Percentiles rank a stretch among this genome's conserved stretches.
These are phyloP conservation scores for Kluyveromyces starmeri DNA, from an alignment of 805 yeast genomes.

Conservation along the genomic window DNA sequence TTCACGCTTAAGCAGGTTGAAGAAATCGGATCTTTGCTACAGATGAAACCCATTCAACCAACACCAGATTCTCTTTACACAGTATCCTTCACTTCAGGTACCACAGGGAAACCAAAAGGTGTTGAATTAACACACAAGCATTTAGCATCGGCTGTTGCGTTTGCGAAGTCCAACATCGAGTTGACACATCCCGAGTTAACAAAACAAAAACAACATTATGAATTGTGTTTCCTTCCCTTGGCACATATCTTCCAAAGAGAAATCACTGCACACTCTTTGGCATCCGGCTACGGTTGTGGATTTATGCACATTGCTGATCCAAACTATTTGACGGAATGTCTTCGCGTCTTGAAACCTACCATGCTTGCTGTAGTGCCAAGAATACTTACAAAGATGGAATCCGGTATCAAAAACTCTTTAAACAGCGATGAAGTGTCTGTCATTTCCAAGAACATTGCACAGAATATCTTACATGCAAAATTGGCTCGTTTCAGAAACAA, in stretches of 20 bases:
- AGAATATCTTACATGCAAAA: slow-evolving; percentile 19
- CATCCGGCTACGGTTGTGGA: slow-evolving; percentile 43
- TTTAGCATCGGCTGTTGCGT: slow-evolving; percentile 41
- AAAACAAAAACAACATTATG: slow-evolving; percentile 21
- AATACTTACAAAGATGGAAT: slow-evolving; percentile 51
- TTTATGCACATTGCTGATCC: slow-evolving; percentile 47
- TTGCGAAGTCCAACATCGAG: slow-evolving; percentile 30
- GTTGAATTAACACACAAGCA: slow-evolving; percentile 47
- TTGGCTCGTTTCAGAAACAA: slow-evolving; percentile 17
- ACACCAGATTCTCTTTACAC: slow-evolving; percentile 46
- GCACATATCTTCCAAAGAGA: slow-evolving; percentile 52
- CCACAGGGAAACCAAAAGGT: slow-evolving; percentile 71
- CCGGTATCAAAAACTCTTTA: slow-evolving; percentile 41
- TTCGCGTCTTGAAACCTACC: slow-evolving; percentile 45
- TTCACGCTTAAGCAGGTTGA: slow-evolving; percentile 35
- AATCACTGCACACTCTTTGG: slow-evolving; percentile 35
- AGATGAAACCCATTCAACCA: slow-evolving; percentile 39
- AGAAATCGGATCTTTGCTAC: slow-evolving; percentile 34
- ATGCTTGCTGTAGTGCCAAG: slow-evolving; percentile 54
- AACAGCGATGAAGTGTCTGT: slow-evolving; percentile 13
- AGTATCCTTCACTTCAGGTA: slow-evolving; percentile 66
- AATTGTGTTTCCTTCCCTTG: slow-evolving; percentile 42
- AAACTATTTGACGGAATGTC: slow-evolving; percentile 48
- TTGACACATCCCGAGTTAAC: neutral
- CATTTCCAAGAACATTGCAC: slow-evolving; percentile 14